Evolutionary conservation across 108 stramenopile species (phyloP), one percentile per base, ranked within the genome.

Genomic region (Conticribra weissflogii): DNA sequence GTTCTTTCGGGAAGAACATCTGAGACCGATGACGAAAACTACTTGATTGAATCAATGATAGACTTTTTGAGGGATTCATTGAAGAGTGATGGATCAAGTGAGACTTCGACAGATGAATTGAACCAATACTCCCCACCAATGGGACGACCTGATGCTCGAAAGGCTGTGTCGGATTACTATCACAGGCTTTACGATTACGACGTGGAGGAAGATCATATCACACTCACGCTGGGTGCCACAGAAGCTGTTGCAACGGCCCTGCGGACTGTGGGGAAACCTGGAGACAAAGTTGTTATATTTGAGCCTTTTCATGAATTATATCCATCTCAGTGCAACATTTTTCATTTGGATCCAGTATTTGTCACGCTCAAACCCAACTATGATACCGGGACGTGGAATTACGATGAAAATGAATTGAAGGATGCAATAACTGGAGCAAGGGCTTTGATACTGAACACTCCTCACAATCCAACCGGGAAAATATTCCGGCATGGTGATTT

Each of bases 391-490:
- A 32, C 36, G 32, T 89, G 88, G 88, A 61, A 66, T 22, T 85
- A 79, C 57, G 82, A 89, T 52, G 23, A 54, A 18, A 60, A 83
- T 29, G 84, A 89, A 45, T 60, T 89, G 2, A 78, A 76, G 56
- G 46, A 72, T 44, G 85, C 85, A n/a, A 45, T 89, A 12, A 30
- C 25, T 27, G 76, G 74, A 59, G 82, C 88, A 12, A 83, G 70
- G 29, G 80, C 90, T 19, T 62, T 97, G 51, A 68, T 98, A 8
- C 48, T 98, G 47, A 98, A 98, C 85, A 87, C 94, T 14, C 96
- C 97, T 0, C 97, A 98, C 88, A 98, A 98, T 68, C 97, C 97
- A 2, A 97, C 97, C 33, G 97, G 94, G 45, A 95, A 95, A 72
- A 87, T 95, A 19, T 97, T 96, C 59, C 65, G 83, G 2, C 33